phyloP scores from a whole-genome alignment of 2,329 filamentous ascomycete species.

The Aspergillus tanneri region DNA sequence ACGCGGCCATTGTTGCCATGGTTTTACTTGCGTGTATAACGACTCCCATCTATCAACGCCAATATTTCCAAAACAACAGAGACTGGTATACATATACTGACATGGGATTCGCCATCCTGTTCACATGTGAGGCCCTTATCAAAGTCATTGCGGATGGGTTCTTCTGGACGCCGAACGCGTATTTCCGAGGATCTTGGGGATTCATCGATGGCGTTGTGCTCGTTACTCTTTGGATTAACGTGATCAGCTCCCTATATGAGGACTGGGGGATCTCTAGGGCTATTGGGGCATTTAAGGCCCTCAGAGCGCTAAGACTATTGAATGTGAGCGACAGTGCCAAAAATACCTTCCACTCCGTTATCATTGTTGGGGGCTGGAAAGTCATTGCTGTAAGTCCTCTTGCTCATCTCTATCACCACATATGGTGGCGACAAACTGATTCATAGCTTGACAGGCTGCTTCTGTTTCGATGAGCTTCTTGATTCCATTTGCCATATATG shows the following conservation, averaged over 20 bases:
- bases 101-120: conserved; percentile 81
- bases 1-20: conserved; percentile 93
- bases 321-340: conserved; percentile 96
- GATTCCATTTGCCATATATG: conserved; percentile 96
- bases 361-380: conserved; percentile 92
- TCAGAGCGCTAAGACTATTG: conserved; percentile 83
- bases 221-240: conserved; percentile 92
- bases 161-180: conserved; percentile 96
- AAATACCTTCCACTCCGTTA: conserved; percentile 94
- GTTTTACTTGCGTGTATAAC: conserved; percentile 93
- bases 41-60: conserved; percentile 88
- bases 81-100: conserved; percentile 98
- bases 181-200: conserved; percentile 94
- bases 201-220: conserved; percentile 91
- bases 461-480: conserved; percentile 92
- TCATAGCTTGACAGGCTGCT: conserved; percentile 57
- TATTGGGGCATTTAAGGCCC: conserved; percentile 93
- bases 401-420: background rate
- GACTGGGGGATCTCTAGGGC: conserved; percentile 84
- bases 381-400: conserved; percentile 68
- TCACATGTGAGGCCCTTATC: conserved; percentile 80
- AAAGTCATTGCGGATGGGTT: conserved; percentile 95
- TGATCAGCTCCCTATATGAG: conserved; percentile 75
- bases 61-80: conserved; percentile 69
- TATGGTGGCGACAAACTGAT: background rate